These are phyloP conservation scores for Glycyrrhiza uralensis DNA, from an alignment of 306 rosid genomes.

Conservation along the genomic window DNA sequence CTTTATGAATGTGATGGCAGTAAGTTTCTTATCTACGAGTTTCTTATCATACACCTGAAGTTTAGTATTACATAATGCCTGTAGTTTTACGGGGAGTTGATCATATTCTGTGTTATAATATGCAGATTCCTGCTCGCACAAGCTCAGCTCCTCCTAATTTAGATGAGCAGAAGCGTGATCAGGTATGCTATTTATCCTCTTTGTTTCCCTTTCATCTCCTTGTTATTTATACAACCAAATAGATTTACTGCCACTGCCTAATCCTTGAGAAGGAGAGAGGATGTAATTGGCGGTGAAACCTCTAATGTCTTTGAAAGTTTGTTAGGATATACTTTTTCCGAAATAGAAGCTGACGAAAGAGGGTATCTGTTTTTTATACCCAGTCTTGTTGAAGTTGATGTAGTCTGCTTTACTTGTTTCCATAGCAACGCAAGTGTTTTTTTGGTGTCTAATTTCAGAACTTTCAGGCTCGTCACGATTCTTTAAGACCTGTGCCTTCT, in stretches of 20 bases:
- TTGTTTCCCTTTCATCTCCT: background rate
- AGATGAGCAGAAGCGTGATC: constrained; percentile 90
- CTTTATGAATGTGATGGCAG: constrained; percentile 71
- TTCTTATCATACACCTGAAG: constrained; percentile 4
- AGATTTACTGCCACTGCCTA: background rate
- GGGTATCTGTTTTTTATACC: background rate
- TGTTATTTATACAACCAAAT: constrained; percentile 9
- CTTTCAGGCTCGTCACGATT: constrained; percentile 64
- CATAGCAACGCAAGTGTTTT: constrained; percentile 3
- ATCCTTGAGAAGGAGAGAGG: background rate
- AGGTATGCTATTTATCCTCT: constrained; percentile 45
- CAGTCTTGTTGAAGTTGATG: background rate
- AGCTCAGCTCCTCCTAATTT: constrained; percentile 98
- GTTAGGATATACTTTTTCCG: background rate
- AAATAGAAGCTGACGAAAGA: background rate
- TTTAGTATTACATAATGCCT: background rate
- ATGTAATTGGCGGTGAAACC: background rate
- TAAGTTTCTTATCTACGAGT: constrained; percentile 27
- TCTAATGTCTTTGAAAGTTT: background rate
- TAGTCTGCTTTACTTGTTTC: background rate
- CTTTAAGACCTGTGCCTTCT: constrained; percentile 47
- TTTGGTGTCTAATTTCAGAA: background rate
- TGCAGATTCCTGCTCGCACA: constrained; percentile 91
- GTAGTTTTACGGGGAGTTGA: constrained; percentile 5
- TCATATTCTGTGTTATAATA: constrained; percentile 12